Conservation (phyloP, 1,284 basidiomycete genomes). For the Naganishia cerealis region DNA sequence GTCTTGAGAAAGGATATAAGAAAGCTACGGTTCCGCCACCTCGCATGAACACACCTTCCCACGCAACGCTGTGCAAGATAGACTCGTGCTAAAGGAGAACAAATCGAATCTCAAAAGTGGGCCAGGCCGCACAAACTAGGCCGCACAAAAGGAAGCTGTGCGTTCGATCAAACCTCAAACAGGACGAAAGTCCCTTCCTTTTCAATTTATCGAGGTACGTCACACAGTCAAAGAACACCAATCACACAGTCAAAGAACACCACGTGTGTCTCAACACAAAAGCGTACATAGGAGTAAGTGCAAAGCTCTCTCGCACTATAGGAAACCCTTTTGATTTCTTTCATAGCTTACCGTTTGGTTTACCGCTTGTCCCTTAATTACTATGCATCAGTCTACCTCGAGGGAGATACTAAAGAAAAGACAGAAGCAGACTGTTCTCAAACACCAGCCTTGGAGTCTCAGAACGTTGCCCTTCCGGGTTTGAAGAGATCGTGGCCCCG, state of each 20-base stretch:
- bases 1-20: not conserved
- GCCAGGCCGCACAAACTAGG: too few relatives aligned
- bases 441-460: not conserved
- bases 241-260: constrained; percentile 4
- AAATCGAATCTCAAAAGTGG: not conserved
- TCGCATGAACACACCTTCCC: not conserved
- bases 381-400: not conserved
- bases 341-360: not conserved
- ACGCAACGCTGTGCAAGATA: not conserved
- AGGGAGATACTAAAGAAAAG: not conserved
- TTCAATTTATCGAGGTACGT: not conserved
- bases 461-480: not conserved
- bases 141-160: not conserved
- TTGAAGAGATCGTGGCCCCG: not conserved
- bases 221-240: not conserved
- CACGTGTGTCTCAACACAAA: not conserved
- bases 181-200: not conserved
- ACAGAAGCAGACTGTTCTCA: not conserved
- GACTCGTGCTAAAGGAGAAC: not conserved
- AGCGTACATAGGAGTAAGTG: not conserved
- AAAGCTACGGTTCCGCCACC: not conserved
- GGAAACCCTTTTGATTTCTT: not conserved
- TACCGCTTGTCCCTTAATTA: not conserved
- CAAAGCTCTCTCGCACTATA: not conserved
- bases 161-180: constrained; percentile 1